These are phyloP conservation scores for Diphasiastrum complanatum DNA, from an alignment of 83 land plant species.

Conservation along the genomic window DNA sequence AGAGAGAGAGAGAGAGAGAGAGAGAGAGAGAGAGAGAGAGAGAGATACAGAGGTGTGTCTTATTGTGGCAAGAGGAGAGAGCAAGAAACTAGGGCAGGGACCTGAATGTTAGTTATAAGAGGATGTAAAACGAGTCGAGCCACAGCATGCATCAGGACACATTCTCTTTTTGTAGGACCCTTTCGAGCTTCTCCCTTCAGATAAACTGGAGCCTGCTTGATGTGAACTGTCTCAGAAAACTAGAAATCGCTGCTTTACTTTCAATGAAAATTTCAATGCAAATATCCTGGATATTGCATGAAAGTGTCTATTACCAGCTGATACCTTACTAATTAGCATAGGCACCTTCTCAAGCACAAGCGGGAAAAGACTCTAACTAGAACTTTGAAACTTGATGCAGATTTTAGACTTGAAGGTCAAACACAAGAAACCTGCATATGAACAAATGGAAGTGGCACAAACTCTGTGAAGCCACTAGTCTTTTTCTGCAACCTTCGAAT, in stretches of 20 bases:
- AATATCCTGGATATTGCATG: too few species aligned
- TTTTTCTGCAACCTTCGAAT: slow-evolving; percentile 28
- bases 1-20: neutral
- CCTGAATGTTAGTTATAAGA: slow-evolving; percentile 44
- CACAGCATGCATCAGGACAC: slow-evolving; percentile 39
- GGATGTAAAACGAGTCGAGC: slow-evolving; percentile 43
- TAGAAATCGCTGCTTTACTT: too few species aligned
- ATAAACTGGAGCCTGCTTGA: slow-evolving; percentile 40
- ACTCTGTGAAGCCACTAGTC: slow-evolving; percentile 40
- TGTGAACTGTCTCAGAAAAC: too few species aligned
- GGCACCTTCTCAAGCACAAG: too few species aligned
- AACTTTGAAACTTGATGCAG: too few species aligned
- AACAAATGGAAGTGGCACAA: slow-evolving; percentile 48
- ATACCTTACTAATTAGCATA: too few species aligned
- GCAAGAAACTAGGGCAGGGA: neutral
- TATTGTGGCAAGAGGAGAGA: slow-evolving; percentile 1
- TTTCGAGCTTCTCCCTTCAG: slow-evolving; percentile 36
- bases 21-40: neutral
- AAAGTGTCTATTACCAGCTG: too few species aligned
- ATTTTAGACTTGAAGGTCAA: neutral
- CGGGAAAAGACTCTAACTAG: too few species aligned
- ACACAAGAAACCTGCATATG: slow-evolving; percentile 35
- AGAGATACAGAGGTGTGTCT: neutral
- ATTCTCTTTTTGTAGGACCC: slow-evolving; percentile 42
- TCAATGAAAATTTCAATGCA: too few species aligned